Conservation (phyloP, 1,284 basidiomycete genomes). For the Chalciporus piperatoides region DNA sequence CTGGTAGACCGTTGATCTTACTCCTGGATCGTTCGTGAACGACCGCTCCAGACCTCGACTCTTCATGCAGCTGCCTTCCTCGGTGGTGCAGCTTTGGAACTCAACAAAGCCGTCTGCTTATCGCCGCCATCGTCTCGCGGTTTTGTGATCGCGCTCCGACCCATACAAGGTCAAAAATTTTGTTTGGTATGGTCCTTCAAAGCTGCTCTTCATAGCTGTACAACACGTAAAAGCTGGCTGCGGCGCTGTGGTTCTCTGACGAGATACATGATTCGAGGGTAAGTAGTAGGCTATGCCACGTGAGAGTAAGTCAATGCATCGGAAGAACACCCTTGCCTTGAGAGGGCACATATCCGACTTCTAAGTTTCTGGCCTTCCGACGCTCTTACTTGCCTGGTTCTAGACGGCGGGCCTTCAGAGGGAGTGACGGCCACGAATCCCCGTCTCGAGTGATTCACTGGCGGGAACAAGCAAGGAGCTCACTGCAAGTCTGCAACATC, state of each 20-base stretch:
- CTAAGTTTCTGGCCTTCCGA: conserved; percentile 20
- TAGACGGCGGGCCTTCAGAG: conserved; percentile 22
- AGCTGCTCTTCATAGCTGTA: not conserved
- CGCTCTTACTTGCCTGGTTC: conserved; percentile 15
- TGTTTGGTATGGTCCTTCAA: conserved; percentile 12
- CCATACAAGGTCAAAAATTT: conserved; percentile 9
- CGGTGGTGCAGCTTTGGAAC: conserved; percentile 12
- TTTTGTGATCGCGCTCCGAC: conserved; percentile 17
- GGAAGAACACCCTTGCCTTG: conserved; percentile 24
- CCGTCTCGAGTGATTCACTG: too few species aligned
- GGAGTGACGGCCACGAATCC: conserved; percentile 28
- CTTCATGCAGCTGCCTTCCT: conserved; percentile 24
- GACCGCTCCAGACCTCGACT: conserved; percentile 16
- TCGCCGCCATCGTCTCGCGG: conserved; percentile 27
- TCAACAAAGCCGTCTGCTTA: conserved; percentile 21
- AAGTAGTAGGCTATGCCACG: conserved; percentile 14
- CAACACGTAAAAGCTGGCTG: conserved; percentile 34
- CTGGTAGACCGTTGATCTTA: conserved; percentile 6
- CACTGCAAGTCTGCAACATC: conserved; percentile 17
- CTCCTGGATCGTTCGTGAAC: conserved; percentile 3
- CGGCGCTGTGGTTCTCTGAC: conserved; percentile 21
- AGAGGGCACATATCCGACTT: conserved; percentile 13
- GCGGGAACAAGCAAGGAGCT: conserved; percentile 24
- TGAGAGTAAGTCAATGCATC: conserved; percentile 32
- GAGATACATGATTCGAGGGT: conserved; percentile 32